A percentile compares a stretch with the other conserved stretches of the same genome.
Conservation (phyloP, 768 basidiomycete genomes). For the Sporobolomyces phaffii region DNA sequence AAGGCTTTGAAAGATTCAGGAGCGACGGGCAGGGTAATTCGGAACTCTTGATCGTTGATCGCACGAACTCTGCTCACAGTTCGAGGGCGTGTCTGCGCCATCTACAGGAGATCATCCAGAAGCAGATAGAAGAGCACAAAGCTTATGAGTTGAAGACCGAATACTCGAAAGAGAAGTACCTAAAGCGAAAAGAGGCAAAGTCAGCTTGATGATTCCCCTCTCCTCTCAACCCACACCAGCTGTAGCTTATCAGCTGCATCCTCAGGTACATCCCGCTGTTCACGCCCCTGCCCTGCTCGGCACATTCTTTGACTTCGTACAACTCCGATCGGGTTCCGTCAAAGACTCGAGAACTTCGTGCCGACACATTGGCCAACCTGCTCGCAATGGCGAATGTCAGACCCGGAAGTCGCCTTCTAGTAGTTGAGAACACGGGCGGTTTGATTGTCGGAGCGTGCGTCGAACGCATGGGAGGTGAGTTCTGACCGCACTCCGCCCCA, state of each 20-base stretch:
- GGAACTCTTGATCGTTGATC: not conserved
- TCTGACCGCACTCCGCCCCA: too few relatives aligned
- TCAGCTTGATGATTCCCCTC: too few relatives aligned
- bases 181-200: constrained; percentile 95
- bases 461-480: constrained; percentile 76
- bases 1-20: constrained; percentile 74
- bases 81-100: too few relatives aligned
- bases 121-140: constrained; percentile 85
- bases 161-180: constrained; percentile 98
- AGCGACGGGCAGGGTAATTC: constrained; percentile 54
- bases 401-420: constrained; percentile 79
- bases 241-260: too few relatives aligned
- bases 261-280: constrained; percentile 78
- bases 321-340: constrained; percentile 76
- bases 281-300: constrained; percentile 76
- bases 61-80: too few relatives aligned
- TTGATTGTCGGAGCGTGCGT: constrained; percentile 75
- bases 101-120: constrained; percentile 81
- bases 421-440: constrained; percentile 87
- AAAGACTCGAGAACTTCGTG: constrained; percentile 68
- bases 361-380: constrained; percentile 83
- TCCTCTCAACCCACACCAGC: too few relatives aligned
- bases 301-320: constrained; percentile 80
- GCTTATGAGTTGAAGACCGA: constrained; percentile 92
- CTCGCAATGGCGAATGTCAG: constrained; percentile 73